Conservation (phyloP, 306 rosid species). For the Malus sylvestris region DNA sequence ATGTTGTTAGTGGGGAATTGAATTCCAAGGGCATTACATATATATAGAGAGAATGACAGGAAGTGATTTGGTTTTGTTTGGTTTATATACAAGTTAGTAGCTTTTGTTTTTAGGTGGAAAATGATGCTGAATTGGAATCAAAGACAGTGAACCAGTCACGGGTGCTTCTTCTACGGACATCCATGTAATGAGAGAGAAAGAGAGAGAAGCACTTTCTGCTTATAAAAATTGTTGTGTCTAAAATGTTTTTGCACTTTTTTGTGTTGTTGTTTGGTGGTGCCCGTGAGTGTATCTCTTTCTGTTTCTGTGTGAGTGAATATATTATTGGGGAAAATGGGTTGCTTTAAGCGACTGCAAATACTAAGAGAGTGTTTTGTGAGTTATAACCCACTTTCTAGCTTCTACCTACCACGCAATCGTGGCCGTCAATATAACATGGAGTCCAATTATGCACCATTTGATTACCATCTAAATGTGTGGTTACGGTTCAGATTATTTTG, state of each 20-base stretch:
- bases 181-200: slow-evolving; percentile 28
- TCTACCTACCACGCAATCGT: slow-evolving; percentile 6
- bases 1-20: slow-evolving; percentile 10
- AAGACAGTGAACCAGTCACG: slow-evolving; percentile 61
- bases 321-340: slow-evolving; percentile 24
- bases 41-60: not conserved
- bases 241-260: slow-evolving; percentile 18
- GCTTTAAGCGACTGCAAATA: not conserved
- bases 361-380: not conserved
- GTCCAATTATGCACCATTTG: not conserved
- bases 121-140: slow-evolving; percentile 40
- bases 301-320: slow-evolving; percentile 45
- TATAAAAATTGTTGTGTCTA: slow-evolving; percentile 21
- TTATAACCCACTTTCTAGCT: not conserved
- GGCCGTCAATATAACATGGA: slow-evolving; percentile 5
- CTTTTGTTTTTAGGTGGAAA: slow-evolving; percentile 34
- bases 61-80: not conserved
- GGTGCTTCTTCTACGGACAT: slow-evolving; percentile 40
- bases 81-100: slow-evolving; percentile 9
- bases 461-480: not conserved
- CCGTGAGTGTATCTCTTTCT: slow-evolving; percentile 55
- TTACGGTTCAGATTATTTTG: slow-evolving; percentile 4
- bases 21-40: not conserved
- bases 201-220: slow-evolving; percentile 34
- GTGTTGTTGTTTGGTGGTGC: slow-evolving; percentile 47